Evolutionary conservation across 2,329 filamentous ascomycete species (phyloP).

Genomic region (Colletotrichum lini): DNA sequence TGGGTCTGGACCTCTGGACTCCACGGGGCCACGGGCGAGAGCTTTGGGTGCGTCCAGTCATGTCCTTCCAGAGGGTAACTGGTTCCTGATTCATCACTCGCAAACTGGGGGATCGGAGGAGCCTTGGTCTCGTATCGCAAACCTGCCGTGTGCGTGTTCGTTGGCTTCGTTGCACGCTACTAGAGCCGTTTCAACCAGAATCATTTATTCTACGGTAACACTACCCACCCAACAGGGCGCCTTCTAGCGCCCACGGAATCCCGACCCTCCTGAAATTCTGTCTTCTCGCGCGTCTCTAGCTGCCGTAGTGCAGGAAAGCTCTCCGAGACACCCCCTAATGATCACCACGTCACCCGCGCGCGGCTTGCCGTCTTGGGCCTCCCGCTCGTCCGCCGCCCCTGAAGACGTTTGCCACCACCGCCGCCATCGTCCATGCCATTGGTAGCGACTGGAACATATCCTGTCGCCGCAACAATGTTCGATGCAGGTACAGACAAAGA

Average conservation of each 20-base stretch:
- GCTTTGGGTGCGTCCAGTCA: slow-evolving; percentile 15
- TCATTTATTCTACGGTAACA: slow-evolving; percentile 1
- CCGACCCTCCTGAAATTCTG: slow-evolving; percentile 30
- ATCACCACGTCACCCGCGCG: slow-evolving; percentile 29
- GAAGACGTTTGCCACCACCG: slow-evolving; percentile 25
- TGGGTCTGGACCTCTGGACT: slow-evolving; percentile 27
- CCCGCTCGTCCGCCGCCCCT: slow-evolving; percentile 15
- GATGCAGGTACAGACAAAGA: slow-evolving; percentile 31
- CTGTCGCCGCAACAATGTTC: neutral
- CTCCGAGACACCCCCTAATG: slow-evolving; percentile 14
- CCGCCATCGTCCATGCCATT: slow-evolving; percentile 12
- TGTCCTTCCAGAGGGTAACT: neutral
- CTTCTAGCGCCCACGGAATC: slow-evolving; percentile 21
- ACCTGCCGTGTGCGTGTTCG: neutral
- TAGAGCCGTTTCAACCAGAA: slow-evolving; percentile 23
- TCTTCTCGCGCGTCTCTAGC: slow-evolving; percentile 27
- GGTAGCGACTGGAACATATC: neutral
- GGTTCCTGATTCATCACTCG: slow-evolving; percentile 1
- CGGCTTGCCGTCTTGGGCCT: slow-evolving; percentile 34
- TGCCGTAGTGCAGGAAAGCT: slow-evolving; percentile 17
- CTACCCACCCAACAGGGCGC: neutral
- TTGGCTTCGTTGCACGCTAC: neutral
- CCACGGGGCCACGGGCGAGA: slow-evolving; percentile 13
- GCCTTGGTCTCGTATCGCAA: no score
- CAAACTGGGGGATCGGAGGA: neutral